Conservation (phyloP, 768 basidiomycete genomes). For the Phaeotremella fagi region DNA sequence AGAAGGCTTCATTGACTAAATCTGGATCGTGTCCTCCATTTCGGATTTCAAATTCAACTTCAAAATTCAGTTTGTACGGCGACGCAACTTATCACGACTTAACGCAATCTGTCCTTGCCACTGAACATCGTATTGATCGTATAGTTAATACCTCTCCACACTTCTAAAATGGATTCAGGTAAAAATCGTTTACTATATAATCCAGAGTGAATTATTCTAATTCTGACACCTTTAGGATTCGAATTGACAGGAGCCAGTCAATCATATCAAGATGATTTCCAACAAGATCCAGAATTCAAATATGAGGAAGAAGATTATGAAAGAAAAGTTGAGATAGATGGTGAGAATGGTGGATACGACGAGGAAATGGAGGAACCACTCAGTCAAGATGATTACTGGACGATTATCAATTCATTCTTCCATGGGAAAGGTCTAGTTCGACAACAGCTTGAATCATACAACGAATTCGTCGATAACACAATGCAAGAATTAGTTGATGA, state of each 20-base stretch:
- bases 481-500: slow-evolving; percentile 99
- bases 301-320: slow-evolving; percentile 2
- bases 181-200: slow-evolving; percentile 19
- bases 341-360: slow-evolving; percentile 3
- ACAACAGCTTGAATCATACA: slow-evolving; percentile 96
- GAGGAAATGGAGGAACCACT: slow-evolving; percentile 21
- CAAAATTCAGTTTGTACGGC: too few relatives aligned
- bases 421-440: slow-evolving; percentile 94
- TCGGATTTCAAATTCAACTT: neutral
- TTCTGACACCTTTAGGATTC: neutral
- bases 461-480: slow-evolving; percentile 98
- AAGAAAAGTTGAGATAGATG: slow-evolving; percentile 8
- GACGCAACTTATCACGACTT: neutral
- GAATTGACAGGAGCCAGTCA: neutral
- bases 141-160: too few relatives aligned
- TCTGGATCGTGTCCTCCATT: neutral
- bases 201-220: neutral
- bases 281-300: neutral
- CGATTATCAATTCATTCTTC: slow-evolving; percentile 93
- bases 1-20: neutral
- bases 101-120: neutral
- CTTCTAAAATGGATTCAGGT: slow-evolving; percentile 44
- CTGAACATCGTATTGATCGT: too few relatives aligned
- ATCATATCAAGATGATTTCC: neutral
- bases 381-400: slow-evolving; percentile 47